Conservation (phyloP, 1,284 basidiomycete genomes). For the Pyrrhoderma noxium region DNA sequence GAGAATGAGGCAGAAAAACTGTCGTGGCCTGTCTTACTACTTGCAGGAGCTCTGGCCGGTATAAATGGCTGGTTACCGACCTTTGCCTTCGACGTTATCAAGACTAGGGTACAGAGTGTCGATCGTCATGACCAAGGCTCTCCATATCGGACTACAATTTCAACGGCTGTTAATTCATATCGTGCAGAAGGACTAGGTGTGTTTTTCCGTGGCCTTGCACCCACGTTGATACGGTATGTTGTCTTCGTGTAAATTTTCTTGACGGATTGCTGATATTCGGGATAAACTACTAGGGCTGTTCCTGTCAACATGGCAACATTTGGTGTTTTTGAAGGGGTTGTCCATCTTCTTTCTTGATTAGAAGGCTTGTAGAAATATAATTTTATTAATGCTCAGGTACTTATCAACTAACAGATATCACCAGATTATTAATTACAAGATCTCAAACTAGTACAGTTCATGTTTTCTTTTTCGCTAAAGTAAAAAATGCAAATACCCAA, state of each 20-base stretch:
- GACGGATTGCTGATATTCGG: neutral
- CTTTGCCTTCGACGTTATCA: constrained; percentile 81
- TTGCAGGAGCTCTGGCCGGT: constrained; percentile 77
- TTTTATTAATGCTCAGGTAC: too few relatives aligned
- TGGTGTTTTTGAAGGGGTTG: constrained; percentile 43
- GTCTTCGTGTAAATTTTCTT: neutral
- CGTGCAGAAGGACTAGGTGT: constrained; percentile 56
- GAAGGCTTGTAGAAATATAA: too few relatives aligned
- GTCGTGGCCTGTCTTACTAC: constrained; percentile 54
- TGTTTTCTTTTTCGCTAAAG: too few relatives aligned
- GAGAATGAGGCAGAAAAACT: constrained; percentile 38
- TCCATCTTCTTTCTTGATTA: constrained; percentile 30
- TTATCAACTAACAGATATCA: too few relatives aligned
- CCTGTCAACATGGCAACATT: constrained; percentile 57
- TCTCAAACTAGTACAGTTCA: too few relatives aligned
- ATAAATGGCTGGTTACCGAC: constrained; percentile 65
- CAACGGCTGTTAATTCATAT: constrained; percentile 56
- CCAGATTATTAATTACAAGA: too few relatives aligned
- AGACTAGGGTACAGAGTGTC: constrained; percentile 72
- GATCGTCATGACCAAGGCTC: constrained; percentile 25
- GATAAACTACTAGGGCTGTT: constrained; percentile 29
- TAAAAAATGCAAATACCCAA: too few relatives aligned
- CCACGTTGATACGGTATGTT: constrained; percentile 70
- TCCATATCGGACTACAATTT: constrained; percentile 49
- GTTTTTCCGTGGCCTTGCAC: constrained; percentile 69